A percentile compares a stretch with the other conserved stretches of the same genome.
Evolutionary conservation across 192 early-diverging fungal species (phyloP).

Genomic region (Phlyctochytrium bullatum): DNA sequence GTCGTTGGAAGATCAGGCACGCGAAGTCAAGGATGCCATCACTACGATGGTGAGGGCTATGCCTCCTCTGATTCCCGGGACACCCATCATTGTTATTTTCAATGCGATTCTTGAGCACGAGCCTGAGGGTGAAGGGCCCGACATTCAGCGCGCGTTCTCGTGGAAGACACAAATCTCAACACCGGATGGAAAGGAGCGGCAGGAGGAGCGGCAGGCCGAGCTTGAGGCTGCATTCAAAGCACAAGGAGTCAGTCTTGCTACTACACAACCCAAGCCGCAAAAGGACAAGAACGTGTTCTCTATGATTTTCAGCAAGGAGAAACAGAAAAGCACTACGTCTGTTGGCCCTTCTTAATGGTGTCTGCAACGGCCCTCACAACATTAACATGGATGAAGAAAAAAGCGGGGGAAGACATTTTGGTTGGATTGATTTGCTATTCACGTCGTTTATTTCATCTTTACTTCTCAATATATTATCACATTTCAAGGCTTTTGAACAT

Average conservation of each 20-base stretch:
- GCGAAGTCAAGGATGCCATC: conserved; percentile 26
- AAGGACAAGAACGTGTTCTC: conserved; percentile 1
- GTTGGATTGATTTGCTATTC: no score
- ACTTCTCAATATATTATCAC: background rate
- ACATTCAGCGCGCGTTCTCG: conserved; percentile 15
- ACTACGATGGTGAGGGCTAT: conserved; percentile 23
- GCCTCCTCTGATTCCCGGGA: conserved; percentile 27
- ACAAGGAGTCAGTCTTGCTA: conserved; percentile 25
- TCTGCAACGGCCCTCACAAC: no score
- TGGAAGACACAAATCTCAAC: conserved; percentile 27
- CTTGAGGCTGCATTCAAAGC: conserved; percentile 23
- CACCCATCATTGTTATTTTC: conserved; percentile 28
- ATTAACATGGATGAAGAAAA: no score
- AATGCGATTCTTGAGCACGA: conserved; percentile 30
- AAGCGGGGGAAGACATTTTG: no score
- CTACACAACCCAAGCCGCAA: conserved; percentile 16
- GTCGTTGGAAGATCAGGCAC: conserved; percentile 21
- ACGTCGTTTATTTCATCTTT: no score
- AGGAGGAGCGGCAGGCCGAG: conserved; percentile 21
- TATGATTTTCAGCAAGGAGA: background rate
- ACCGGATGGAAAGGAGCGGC: conserved; percentile 21
- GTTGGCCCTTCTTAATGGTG: background rate
- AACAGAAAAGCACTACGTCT: background rate
- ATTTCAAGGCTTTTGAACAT: conserved; percentile 6
- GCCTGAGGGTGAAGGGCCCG: background rate